Evolutionary conservation across 176 grass and related monocot genomes (phyloP).

Genomic region (Thalia dealbata): DNA sequence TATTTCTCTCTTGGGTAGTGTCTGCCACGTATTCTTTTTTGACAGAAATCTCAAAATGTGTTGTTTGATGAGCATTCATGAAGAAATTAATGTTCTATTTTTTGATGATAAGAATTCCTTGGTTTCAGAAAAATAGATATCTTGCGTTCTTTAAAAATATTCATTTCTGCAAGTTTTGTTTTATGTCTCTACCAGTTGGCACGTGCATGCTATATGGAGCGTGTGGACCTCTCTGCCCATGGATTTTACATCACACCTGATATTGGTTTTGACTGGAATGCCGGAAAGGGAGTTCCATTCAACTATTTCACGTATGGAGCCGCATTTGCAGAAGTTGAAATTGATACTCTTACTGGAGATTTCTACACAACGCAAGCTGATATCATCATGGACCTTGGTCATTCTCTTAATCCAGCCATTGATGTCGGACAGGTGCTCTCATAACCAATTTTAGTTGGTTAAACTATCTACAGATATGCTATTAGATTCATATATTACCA

Average conservation of each 20-base stretch:
- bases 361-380: constrained; percentile 73
- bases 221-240: constrained; percentile 85
- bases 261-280: constrained; percentile 56
- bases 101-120: neutral
- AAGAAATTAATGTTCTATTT: no score
- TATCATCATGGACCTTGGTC: constrained; percentile 82
- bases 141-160: neutral
- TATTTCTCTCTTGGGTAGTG: no score
- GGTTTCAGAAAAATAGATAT: neutral
- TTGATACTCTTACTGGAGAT: constrained; percentile 93
- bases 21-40: no score
- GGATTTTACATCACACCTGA: constrained; percentile 86
- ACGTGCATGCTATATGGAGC: constrained; percentile 62
- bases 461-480: neutral
- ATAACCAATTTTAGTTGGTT: neutral
- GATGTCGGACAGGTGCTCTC: constrained; percentile 71
- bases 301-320: constrained; percentile 88
- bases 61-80: no score
- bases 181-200: constrained; percentile 43
- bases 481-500: neutral
- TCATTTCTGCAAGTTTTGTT: neutral
- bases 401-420: constrained; percentile 96
- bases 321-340: constrained; percentile 97
- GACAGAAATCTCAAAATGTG: no score
- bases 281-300: constrained; percentile 77